Conservation (phyloP, 495 filamentous ascomycete genomes). For the Clohesyomyces aquaticus region DNA sequence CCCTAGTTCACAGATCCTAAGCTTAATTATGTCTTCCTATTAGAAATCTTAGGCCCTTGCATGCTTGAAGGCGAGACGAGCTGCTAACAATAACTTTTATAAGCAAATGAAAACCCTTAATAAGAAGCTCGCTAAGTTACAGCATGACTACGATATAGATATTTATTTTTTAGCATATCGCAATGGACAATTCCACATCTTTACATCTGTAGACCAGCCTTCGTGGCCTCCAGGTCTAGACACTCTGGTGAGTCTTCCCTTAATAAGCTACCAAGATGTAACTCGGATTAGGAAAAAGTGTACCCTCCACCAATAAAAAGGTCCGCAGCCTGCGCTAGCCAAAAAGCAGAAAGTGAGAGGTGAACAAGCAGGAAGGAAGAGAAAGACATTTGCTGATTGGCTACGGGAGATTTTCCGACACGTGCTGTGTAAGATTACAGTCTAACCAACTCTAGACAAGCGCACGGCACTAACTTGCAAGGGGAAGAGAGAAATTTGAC, state of each 20-base stretch:
- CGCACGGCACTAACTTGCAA: too few relatives aligned
- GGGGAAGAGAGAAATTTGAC: not conserved
- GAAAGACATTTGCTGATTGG: too few relatives aligned
- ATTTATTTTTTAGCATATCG: constrained; percentile 10
- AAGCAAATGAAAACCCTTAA: not conserved
- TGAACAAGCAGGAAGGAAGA: too few relatives aligned
- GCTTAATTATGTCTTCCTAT: not conserved
- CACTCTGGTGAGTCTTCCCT: not conserved
- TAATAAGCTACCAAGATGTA: constrained; percentile 5
- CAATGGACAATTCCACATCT: constrained; percentile 15
- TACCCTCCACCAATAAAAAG: constrained; percentile 16
- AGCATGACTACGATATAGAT: constrained; percentile 1
- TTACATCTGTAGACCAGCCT: constrained; percentile 12
- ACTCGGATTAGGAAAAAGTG: constrained; percentile 8
- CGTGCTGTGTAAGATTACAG: too few relatives aligned
- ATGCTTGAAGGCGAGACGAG: not conserved
- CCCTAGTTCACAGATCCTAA: too few relatives aligned
- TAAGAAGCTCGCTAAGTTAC: not conserved
- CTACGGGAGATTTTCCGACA: too few relatives aligned
- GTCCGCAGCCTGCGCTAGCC: too few relatives aligned
- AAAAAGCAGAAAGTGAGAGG: too few relatives aligned
- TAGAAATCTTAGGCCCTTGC: not conserved
- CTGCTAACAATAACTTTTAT: not conserved
- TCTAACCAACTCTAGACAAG: not conserved
- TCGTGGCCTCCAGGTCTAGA: constrained; percentile 13